Evolutionary conservation across 192 early-diverging fungal species (phyloP).

Genomic region (Podila clonocystis): DNA sequence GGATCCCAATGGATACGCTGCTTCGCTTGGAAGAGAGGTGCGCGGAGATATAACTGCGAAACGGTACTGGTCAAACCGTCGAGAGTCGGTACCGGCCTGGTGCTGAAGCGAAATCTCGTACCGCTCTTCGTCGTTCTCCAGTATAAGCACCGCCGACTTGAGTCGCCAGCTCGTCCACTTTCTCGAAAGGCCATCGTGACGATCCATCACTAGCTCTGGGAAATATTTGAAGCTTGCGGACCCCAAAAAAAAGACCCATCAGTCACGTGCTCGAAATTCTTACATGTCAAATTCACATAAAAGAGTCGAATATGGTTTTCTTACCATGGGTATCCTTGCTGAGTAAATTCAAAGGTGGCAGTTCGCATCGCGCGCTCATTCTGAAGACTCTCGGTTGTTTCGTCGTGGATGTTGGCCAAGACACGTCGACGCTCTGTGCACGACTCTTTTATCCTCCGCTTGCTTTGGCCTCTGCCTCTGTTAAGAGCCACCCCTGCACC

Average conservation of each 20-base stretch:
- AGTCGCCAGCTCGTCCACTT: slow-evolving; percentile 50
- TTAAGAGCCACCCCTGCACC: slow-evolving; percentile 51
- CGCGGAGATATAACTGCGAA: slow-evolving; percentile 53
- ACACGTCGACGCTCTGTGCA: slow-evolving; percentile 43
- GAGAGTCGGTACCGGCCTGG: slow-evolving; percentile 34
- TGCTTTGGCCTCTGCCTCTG: slow-evolving; percentile 58
- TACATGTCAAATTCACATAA: too few relatives aligned
- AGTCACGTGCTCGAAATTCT: not conserved
- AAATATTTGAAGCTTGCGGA: slow-evolving; percentile 62
- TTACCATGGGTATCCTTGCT: slow-evolving; percentile 68
- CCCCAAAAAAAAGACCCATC: not conserved
- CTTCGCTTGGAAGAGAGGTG: slow-evolving; percentile 37
- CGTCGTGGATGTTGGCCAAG: slow-evolving; percentile 43
- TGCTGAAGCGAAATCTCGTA: slow-evolving; percentile 46
- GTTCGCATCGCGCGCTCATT: slow-evolving; percentile 41
- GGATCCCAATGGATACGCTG: slow-evolving; percentile 19
- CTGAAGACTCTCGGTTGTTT: slow-evolving; percentile 39
- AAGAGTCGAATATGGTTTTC: not conserved
- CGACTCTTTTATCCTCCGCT: slow-evolving; percentile 47
- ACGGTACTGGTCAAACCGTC: slow-evolving; percentile 50
- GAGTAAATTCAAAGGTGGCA: slow-evolving; percentile 64
- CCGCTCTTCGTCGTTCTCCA: slow-evolving; percentile 59
- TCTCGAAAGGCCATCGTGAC: slow-evolving; percentile 40
- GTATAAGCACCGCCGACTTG: slow-evolving; percentile 45
- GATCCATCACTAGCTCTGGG: slow-evolving; percentile 58